Conservation (phyloP, 352 stramenopile genomes). For the Globisporangium camurandrum region DNA sequence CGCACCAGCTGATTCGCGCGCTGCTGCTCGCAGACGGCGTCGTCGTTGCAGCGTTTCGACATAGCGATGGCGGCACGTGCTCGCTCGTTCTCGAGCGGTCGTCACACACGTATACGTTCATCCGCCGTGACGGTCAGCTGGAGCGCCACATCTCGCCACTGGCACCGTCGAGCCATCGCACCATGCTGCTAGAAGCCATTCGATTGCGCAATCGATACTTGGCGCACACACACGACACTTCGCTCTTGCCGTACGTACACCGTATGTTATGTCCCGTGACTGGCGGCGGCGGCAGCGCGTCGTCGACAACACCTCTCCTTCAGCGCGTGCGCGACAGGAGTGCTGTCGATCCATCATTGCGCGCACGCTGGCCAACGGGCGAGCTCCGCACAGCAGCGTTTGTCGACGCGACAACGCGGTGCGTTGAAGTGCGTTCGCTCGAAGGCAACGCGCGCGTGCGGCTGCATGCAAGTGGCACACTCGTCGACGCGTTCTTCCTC, state of each 20-base stretch:
- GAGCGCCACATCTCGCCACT: constrained; percentile 56
- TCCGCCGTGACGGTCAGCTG: constrained; percentile 32
- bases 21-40: constrained; percentile 50
- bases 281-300: neutral
- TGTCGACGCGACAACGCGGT: constrained; percentile 20
- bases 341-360: constrained; percentile 10
- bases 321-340: neutral
- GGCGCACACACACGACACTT: constrained; percentile 8
- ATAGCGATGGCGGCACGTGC: constrained; percentile 40
- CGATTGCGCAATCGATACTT: constrained; percentile 48
- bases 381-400: constrained; percentile 17
- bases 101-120: constrained; percentile 51
- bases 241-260: constrained; percentile 39
- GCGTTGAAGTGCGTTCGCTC: constrained; percentile 59
- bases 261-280: constrained; percentile 7
- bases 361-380: constrained; percentile 24
- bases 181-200: constrained; percentile 31
- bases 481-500: constrained; percentile 30
- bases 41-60: constrained; percentile 35
- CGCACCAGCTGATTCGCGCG: constrained; percentile 18
- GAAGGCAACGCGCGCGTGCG: constrained; percentile 45
- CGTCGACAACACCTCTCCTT: neutral
- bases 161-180: constrained; percentile 33
- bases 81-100: constrained; percentile 52
- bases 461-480: constrained; percentile 24